phyloP scores from a whole-genome alignment of 805 yeast species.

The Yarrowia bubula region DNA sequence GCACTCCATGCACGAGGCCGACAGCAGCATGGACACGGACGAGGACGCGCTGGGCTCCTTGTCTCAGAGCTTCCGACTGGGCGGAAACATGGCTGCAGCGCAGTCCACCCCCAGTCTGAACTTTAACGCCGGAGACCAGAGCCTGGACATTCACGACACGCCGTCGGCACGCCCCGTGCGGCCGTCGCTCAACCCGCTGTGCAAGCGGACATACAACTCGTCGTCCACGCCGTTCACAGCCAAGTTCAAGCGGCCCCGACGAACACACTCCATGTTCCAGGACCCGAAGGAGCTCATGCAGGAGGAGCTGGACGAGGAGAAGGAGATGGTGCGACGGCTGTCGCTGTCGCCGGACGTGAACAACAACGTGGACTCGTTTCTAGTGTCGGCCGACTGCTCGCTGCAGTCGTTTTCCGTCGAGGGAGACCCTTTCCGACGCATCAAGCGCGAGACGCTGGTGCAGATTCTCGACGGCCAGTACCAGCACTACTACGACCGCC shows the following conservation, averaged over 20 bases:
- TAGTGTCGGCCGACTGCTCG: constrained; percentile 33
- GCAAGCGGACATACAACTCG: constrained; percentile 11
- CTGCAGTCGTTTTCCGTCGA: constrained; percentile 47
- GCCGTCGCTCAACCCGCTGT: constrained; percentile 18
- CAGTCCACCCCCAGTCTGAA: not conserved
- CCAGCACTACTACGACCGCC: constrained; percentile 52
- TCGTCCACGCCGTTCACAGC: constrained; percentile 20
- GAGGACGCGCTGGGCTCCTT: not conserved
- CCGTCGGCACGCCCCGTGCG: constrained; percentile 11
- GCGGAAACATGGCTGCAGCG: not conserved
- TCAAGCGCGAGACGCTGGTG: constrained; percentile 56
- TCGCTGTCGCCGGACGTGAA: constrained; percentile 30
- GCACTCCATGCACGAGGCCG: constrained; percentile 4
- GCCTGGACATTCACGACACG: not conserved
- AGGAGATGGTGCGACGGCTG: constrained; percentile 35
- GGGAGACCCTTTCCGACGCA: constrained; percentile 68
- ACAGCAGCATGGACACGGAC: constrained; percentile 22
- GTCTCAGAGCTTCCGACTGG: constrained; percentile 9
- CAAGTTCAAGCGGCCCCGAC: constrained; percentile 39
- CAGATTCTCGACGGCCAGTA: constrained; percentile 57
- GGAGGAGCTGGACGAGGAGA: constrained; percentile 40
- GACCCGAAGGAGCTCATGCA: constrained; percentile 49
- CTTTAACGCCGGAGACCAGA: not conserved
- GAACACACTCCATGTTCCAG: constrained; percentile 70
- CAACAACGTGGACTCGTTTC: constrained; percentile 31